Evolutionary conservation across 805 yeast genomes (phyloP).

Genomic region (Ogataea polymorpha): DNA sequence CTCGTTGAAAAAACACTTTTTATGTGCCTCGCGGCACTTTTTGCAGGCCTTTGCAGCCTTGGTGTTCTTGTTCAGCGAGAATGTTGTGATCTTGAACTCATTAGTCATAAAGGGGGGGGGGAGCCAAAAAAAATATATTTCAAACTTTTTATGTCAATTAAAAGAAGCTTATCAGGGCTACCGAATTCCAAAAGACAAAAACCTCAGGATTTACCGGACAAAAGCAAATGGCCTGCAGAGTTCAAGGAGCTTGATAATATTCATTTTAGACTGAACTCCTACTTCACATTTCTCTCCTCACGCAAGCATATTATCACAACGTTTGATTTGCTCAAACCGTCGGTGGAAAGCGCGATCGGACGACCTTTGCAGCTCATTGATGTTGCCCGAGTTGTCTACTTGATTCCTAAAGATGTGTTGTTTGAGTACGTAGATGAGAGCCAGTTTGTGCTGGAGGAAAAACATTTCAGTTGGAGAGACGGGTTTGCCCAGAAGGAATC

Average conservation of each 20-base stretch:
- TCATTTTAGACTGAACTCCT: constrained; percentile 54
- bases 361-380: constrained; percentile 48
- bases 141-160: constrained; percentile 2
- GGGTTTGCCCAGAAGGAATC: constrained; percentile 57
- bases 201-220: neutral
- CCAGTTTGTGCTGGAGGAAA: constrained; percentile 46
- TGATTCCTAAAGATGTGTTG: constrained; percentile 67
- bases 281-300: constrained; percentile 59
- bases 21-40: constrained; percentile 26
- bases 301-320: constrained; percentile 60
- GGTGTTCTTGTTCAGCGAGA: constrained; percentile 14
- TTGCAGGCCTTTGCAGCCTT: constrained; percentile 25
- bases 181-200: constrained; percentile 6
- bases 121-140: constrained; percentile 1
- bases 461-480: constrained; percentile 40
- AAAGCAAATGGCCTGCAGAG: constrained; percentile 26
- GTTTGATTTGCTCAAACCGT: constrained; percentile 48
- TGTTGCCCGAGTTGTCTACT: constrained; percentile 56
- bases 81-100: constrained; percentile 16
- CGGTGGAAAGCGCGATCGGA: constrained; percentile 49
- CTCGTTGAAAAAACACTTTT: constrained; percentile 18
- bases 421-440: constrained; percentile 80
- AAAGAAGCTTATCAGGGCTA: constrained; percentile 2
- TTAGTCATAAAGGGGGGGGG: neutral
- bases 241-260: constrained; percentile 43